These are phyloP conservation scores for Kappamyces sp. DNA, from an alignment of 192 early-diverging fungal genomes.

Conservation along the genomic window DNA sequence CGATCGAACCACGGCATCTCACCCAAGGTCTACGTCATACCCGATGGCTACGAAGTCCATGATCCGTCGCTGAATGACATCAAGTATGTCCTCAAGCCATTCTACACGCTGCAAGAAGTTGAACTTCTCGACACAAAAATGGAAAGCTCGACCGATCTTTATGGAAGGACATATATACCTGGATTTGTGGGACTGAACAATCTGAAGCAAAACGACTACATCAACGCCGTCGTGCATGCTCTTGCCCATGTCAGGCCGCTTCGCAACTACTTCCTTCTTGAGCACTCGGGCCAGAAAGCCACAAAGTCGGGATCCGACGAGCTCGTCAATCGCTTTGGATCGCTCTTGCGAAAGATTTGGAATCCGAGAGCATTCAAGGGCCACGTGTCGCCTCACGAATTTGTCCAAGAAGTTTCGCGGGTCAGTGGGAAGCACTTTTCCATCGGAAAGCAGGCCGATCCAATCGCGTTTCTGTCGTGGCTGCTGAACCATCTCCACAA, in stretches of 20 bases:
- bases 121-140: conserved; percentile 55
- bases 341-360: conserved; percentile 86
- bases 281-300: conserved; percentile 29
- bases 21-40: conserved; percentile 75
- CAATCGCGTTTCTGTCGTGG: conserved; percentile 86
- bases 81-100: conserved; percentile 80
- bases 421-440: conserved; percentile 75
- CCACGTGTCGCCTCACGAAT: conserved; percentile 93
- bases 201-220: conserved; percentile 90
- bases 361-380: conserved; percentile 86
- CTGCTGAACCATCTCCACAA: conserved; percentile 84
- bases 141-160: conserved; percentile 68
- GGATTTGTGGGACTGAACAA: conserved; percentile 94
- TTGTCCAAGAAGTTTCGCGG: conserved; percentile 85
- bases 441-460: conserved; percentile 74
- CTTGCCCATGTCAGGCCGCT: conserved; percentile 80
- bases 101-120: conserved; percentile 66
- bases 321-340: conserved; percentile 60
- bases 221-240: conserved; percentile 87
- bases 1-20: background rate
- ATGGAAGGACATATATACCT: conserved; percentile 76
- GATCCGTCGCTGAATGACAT: conserved; percentile 88
- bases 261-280: conserved; percentile 73
- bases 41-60: conserved; percentile 87
- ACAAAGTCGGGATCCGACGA: background rate